Percentiles rank a stretch among this genome's conserved stretches.
These are phyloP conservation scores for Lenzites betulinus DNA, from an alignment of 768 basidiomycete species.

Conservation along the genomic window DNA sequence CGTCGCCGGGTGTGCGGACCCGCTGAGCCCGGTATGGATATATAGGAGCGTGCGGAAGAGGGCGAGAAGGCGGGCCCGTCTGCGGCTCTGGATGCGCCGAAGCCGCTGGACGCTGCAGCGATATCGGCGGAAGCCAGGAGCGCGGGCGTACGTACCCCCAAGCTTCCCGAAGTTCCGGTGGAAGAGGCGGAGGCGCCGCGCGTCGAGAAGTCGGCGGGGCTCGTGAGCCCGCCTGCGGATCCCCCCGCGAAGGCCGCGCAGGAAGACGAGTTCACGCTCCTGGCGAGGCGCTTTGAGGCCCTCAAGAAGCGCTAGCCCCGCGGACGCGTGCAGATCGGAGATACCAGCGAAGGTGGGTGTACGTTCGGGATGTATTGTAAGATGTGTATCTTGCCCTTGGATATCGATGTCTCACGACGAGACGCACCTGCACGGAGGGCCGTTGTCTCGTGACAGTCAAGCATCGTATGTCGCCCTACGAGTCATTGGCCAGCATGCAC, in stretches of 20 bases:
- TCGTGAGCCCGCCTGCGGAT: conserved; percentile 21
- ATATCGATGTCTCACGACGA: not conserved
- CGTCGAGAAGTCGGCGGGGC: conserved; percentile 26
- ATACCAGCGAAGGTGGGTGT: not conserved
- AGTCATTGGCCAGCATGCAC: too few relatives aligned
- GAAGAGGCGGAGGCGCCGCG: conserved; percentile 42
- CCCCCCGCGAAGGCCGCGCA: conserved; percentile 33
- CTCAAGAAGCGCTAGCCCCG: conserved; percentile 71
- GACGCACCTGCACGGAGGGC: too few relatives aligned
- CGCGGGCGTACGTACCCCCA: conserved; percentile 38
- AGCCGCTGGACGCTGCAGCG: conserved; percentile 26
- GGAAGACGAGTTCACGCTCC: conserved; percentile 73
- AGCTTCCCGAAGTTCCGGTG: conserved; percentile 53
- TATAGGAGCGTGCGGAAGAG: conserved; percentile 5
- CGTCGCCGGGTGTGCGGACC: not conserved
- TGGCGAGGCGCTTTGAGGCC: conserved; percentile 81
- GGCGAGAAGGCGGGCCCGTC: not conserved
- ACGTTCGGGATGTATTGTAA: not conserved
- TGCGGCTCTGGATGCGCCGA: conserved; percentile 1
- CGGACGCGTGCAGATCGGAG: not conserved
- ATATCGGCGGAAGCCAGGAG: conserved; percentile 35
- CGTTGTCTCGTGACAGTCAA: too few relatives aligned
- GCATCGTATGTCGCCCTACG: too few relatives aligned
- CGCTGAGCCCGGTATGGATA: conserved; percentile 5
- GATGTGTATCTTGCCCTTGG: not conserved